These are phyloP conservation scores for Hippophae tibetana DNA, from an alignment of 306 rosid species.

Conservation along the genomic window DNA sequence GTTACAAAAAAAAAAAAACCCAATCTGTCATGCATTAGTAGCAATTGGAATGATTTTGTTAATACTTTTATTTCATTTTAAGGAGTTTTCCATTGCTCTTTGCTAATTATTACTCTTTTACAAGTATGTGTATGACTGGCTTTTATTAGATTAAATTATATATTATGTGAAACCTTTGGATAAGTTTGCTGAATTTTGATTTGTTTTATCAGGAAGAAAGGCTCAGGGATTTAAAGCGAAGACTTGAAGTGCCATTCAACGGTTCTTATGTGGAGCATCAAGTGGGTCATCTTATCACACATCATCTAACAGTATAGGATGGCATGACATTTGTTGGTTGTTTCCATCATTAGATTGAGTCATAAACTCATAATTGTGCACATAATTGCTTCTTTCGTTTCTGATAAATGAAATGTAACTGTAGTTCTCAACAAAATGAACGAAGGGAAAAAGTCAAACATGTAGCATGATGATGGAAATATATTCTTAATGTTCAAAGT, in stretches of 20 bases:
- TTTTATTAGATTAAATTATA: slow-evolving; percentile 2
- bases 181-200: slow-evolving; percentile 9
- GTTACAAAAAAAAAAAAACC: not conserved
- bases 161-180: not conserved
- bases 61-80: not conserved
- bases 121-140: not conserved
- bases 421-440: slow-evolving; percentile 8
- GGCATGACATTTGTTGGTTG: too few relatives aligned
- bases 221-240: slow-evolving; percentile 40
- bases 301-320: not conserved
- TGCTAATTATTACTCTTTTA: too few relatives aligned
- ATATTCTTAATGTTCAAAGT: not conserved
- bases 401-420: not conserved
- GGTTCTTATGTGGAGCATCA: slow-evolving; percentile 78
- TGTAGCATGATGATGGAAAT: not conserved
- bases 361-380: too few relatives aligned
- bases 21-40: not conserved
- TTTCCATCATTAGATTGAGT: too few relatives aligned
- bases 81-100: too few relatives aligned
- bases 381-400: not conserved
- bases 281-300: slow-evolving; percentile 35
- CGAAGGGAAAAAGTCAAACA: not conserved
- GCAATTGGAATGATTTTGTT: not conserved
- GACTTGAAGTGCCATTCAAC: slow-evolving; percentile 81
- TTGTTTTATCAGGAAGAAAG: slow-evolving; percentile 60